A percentile compares a stretch with the other conserved stretches of the same genome.
Evolutionary conservation across 177 flowering plant genomes (phyloP).

Genomic region (Telopea speciosissima): DNA sequence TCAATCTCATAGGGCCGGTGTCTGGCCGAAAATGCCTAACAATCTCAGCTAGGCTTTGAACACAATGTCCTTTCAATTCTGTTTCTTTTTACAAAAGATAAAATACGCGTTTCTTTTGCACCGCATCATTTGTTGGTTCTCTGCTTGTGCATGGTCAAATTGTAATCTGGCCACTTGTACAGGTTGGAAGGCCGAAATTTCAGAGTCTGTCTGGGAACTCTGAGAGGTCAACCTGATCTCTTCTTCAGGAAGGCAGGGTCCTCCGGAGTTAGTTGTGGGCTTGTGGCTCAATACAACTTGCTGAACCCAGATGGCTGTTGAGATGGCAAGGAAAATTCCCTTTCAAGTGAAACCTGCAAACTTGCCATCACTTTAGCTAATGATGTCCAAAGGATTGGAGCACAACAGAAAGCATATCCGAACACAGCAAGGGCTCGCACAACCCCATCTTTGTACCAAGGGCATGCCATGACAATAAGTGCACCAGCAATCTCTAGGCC

Average conservation of each 20-base stretch:
- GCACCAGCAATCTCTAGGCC: conserved; percentile 56
- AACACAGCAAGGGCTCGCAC: conserved; percentile 63
- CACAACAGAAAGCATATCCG: conserved; percentile 64
- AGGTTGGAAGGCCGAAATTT: not conserved
- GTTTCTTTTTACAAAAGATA: not conserved
- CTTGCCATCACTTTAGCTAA: conserved; percentile 40
- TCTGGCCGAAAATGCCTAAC: not conserved
- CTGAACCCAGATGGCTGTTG: conserved; percentile 43
- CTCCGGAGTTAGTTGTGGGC: not conserved
- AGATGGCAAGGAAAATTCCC: conserved; percentile 61
- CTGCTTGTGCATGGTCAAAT: not conserved
- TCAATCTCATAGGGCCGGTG: not conserved
- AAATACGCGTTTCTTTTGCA: not conserved
- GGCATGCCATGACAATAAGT: conserved; percentile 86
- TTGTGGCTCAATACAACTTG: conserved; percentile 52
- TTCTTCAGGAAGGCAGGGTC: not conserved
- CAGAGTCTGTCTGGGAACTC: not conserved
- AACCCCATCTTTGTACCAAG: conserved; percentile 75
- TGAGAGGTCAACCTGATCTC: not conserved
- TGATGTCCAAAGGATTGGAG: conserved; percentile 62
- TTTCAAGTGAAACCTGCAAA: conserved; percentile 58
- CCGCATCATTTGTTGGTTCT: not conserved
- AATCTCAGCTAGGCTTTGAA: not conserved
- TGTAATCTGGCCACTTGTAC: not conserved
- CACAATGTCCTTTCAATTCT: not conserved